Evolutionary conservation across 1,284 basidiomycete genomes (phyloP).

Genomic region (Ustilago esculenta): DNA sequence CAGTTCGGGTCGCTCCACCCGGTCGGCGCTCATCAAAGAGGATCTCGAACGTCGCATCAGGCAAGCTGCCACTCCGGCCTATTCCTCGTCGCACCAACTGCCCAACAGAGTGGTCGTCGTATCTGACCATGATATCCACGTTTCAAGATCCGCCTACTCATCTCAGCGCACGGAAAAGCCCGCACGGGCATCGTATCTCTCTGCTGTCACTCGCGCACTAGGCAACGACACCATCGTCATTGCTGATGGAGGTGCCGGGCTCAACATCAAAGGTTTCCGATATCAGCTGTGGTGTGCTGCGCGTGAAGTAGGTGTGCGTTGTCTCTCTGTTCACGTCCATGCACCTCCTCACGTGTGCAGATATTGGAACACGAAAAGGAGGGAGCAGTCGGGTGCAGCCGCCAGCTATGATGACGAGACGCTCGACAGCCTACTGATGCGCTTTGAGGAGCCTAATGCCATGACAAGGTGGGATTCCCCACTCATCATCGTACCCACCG

Average conservation of each 20-base stretch:
- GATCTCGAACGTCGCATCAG: constrained; percentile 74
- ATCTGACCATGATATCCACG: constrained; percentile 79
- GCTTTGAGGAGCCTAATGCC: constrained; percentile 94
- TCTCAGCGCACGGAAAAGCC: constrained; percentile 87
- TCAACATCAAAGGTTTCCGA: constrained; percentile 94
- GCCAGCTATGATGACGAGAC: constrained; percentile 76
- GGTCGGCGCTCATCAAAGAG: constrained; percentile 75
- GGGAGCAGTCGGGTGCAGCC: constrained; percentile 66
- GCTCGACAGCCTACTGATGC: constrained; percentile 87
- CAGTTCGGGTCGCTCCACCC: constrained; percentile 82
- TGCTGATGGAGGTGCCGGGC: constrained; percentile 79
- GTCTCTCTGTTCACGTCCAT: constrained; percentile 80
- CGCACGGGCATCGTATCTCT: constrained; percentile 85
- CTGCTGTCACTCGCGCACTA: constrained; percentile 81
- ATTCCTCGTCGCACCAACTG: constrained; percentile 70
- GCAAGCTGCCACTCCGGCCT: constrained; percentile 70
- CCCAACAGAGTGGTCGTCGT: constrained; percentile 72
- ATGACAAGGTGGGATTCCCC: constrained; percentile 98
- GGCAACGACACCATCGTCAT: constrained; percentile 81
- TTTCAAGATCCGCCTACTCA: constrained; percentile 75
- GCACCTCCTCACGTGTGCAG: constrained; percentile 71
- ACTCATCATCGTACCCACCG: constrained; percentile 78
- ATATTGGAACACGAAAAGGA: constrained; percentile 76
- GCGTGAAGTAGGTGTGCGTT: constrained; percentile 82
- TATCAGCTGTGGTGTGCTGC: constrained; percentile 98